Percentiles rank a stretch among this genome's conserved stretches.
These are phyloP conservation scores for Rhodamnia rubescens DNA, from an alignment of 345 rosid species.

Conservation along the genomic window DNA sequence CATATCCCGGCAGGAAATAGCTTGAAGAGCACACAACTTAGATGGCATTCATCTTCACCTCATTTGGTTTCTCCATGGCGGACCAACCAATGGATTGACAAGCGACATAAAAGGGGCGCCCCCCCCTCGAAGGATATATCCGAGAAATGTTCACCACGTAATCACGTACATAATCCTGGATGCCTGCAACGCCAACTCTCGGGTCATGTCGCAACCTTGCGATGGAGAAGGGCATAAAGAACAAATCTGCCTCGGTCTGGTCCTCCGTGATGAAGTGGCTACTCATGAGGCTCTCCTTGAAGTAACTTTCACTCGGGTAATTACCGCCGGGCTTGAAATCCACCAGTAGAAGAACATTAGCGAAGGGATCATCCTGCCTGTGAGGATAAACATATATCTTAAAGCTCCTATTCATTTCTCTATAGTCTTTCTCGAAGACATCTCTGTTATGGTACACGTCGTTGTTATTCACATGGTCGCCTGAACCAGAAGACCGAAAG, in stretches of 20 bases:
- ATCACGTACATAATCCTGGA: slow-evolving; percentile 29
- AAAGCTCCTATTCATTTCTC: too few relatives aligned
- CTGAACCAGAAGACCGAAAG: slow-evolving; percentile 29
- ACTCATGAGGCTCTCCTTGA: slow-evolving; percentile 33
- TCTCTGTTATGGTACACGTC: slow-evolving; percentile 36
- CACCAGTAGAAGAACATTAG: slow-evolving; percentile 31
- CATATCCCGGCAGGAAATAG: too few relatives aligned
- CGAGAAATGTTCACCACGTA: too few relatives aligned
- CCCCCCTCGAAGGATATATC: too few relatives aligned
- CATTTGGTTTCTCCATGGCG: too few relatives aligned
- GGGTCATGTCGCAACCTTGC: slow-evolving; percentile 42
- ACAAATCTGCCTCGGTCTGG: slow-evolving; percentile 34
- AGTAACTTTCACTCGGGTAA: slow-evolving; percentile 51
- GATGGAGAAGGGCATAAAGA: slow-evolving; percentile 51
- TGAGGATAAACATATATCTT: slow-evolving; percentile 52
- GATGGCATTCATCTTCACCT: too few relatives aligned
- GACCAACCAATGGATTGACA: too few relatives aligned
- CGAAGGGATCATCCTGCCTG: slow-evolving; percentile 26
- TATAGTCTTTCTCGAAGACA: slow-evolving; percentile 34
- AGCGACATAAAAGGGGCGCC: too few relatives aligned
- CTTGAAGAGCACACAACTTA: too few relatives aligned
- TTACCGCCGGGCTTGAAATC: slow-evolving; percentile 34
- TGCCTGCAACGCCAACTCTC: slow-evolving; percentile 20
- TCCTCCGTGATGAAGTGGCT: slow-evolving; percentile 40
- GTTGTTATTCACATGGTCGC: slow-evolving; percentile 15